phyloP scores from a whole-genome alignment of 768 basidiomycete genomes.

The Amanita fuliginea region DNA sequence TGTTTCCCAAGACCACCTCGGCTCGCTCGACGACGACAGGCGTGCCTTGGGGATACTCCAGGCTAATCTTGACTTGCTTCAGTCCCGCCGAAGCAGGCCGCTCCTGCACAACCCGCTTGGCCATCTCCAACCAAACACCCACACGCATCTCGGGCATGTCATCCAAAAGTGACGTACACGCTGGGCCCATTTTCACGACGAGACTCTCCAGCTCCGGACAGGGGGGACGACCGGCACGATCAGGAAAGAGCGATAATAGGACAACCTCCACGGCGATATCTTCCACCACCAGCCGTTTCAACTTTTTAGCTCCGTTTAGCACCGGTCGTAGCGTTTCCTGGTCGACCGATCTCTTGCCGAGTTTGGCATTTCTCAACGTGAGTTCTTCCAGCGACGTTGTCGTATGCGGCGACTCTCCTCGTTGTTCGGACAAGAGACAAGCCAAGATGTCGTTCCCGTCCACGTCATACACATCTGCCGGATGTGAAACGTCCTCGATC shows the following conservation, averaged over 20 bases:
- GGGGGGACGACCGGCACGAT: not conserved
- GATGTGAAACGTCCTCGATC: constrained; percentile 31
- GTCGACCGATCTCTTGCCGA: not conserved
- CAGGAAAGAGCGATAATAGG: not conserved
- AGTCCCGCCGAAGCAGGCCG: not conserved
- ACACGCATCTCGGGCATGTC: not conserved
- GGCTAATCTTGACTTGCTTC: not conserved
- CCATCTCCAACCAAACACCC: not conserved
- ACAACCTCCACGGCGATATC: not conserved
- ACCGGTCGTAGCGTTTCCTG: not conserved
- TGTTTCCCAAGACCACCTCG: not conserved
- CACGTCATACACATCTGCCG: constrained; percentile 26
- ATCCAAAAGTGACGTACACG: not conserved
- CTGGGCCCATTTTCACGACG: not conserved
- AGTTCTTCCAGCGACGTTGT: not conserved
- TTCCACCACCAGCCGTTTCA: not conserved
- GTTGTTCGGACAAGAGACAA: not conserved
- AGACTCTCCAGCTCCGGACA: not conserved
- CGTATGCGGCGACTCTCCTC: too few species aligned
- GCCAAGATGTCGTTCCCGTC: constrained; percentile 24
- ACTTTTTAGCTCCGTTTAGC: not conserved
- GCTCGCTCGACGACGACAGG: not conserved
- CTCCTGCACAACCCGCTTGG: not conserved
- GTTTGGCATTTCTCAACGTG: not conserved
- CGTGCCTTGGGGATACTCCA: not conserved